phyloP scores from a whole-genome alignment of 176 grass and related monocot species.

The Avena insularis region DNA sequence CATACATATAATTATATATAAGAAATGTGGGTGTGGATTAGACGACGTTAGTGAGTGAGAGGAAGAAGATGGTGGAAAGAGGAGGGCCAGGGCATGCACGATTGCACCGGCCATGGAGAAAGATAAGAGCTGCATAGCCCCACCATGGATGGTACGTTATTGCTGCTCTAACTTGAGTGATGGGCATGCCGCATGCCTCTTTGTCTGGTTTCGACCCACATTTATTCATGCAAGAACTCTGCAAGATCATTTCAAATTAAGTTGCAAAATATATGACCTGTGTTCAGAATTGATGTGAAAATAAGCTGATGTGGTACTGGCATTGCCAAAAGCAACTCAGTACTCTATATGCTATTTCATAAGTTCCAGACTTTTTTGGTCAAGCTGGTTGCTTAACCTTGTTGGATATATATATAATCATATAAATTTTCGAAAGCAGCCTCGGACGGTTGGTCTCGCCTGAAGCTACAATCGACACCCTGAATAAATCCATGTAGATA shows the following conservation, averaged over 20 bases:
- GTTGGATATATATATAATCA: no score
- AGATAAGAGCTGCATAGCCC: slow-evolving; percentile 30
- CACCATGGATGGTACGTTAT: slow-evolving; percentile 22
- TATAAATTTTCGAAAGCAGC: no score
- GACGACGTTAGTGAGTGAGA: slow-evolving; percentile 23
- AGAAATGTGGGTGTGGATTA: background rate
- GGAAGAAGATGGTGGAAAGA: slow-evolving; percentile 22
- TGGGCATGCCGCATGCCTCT: background rate
- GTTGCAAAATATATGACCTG: background rate
- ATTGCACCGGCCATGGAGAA: slow-evolving; percentile 46
- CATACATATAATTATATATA: background rate
- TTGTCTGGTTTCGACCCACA: background rate
- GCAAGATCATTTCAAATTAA: background rate
- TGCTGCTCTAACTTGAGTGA: slow-evolving; percentile 34
- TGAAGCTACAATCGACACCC: background rate
- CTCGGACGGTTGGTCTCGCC: background rate
- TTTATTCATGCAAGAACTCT: background rate
- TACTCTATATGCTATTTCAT: no score
- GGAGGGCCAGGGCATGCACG: slow-evolving; percentile 32
- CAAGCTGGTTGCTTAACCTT: no score
- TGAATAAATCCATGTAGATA: background rate
- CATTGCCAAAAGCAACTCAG: no score
- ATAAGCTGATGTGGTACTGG: no score
- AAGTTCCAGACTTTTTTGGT: no score
- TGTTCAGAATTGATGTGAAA: background rate